phyloP scores from a whole-genome alignment of 805 yeast species.

The Candida cerambycidarum region DNA sequence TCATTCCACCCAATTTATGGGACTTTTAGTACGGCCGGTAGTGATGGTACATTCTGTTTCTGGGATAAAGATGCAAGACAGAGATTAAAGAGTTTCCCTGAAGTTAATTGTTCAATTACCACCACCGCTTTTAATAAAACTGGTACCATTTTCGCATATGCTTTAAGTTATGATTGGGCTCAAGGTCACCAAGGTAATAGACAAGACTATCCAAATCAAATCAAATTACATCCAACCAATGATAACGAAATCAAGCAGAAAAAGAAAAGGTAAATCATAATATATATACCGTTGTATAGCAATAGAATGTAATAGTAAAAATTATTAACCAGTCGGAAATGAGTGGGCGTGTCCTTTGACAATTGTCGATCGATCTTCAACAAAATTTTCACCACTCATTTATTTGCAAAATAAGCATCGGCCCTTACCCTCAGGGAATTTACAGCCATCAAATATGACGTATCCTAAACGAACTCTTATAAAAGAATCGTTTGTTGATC shows the following conservation, averaged over 20 bases:
- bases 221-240: constrained; percentile 79
- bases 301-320: too few species aligned
- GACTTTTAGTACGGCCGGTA: constrained; percentile 90
- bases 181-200: constrained; percentile 81
- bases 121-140: constrained; percentile 77
- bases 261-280: constrained; percentile 24
- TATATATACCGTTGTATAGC: too few species aligned
- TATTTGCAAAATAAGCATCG: constrained; percentile 5
- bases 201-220: constrained; percentile 69
- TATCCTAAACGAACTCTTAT: constrained; percentile 21
- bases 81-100: constrained; percentile 78
- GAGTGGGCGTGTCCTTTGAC: not conserved
- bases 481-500: constrained; percentile 34
- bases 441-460: not conserved
- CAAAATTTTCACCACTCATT: constrained; percentile 6
- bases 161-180: constrained; percentile 93
- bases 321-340: not conserved
- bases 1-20: constrained; percentile 88
- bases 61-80: constrained; percentile 96
- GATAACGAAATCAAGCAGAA: constrained; percentile 82
- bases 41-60: constrained; percentile 89
- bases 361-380: not conserved
- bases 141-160: constrained; percentile 87
- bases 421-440: not conserved
- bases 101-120: constrained; percentile 65